Conservation (phyloP, 2,329 filamentous ascomycete genomes). For the Aureobasidium leucospermi region DNA sequence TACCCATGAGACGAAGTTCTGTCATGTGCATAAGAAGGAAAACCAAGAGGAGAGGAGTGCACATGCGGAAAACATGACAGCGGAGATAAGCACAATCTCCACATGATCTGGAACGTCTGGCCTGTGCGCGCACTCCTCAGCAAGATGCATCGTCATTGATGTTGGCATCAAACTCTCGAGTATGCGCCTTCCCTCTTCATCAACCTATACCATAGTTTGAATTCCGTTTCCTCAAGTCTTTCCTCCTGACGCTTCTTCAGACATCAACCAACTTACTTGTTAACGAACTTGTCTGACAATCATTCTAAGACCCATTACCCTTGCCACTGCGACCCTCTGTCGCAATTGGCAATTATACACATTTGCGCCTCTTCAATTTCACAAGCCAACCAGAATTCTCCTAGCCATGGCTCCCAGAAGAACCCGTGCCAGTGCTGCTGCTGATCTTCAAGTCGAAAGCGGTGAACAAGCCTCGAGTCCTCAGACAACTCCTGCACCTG, state of each 20-base stretch:
- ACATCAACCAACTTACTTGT: too few species aligned
- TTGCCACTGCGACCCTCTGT: conserved; percentile 9
- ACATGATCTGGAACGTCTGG: neutral
- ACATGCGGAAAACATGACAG: neutral
- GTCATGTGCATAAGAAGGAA: too few species aligned
- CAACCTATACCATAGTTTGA: neutral
- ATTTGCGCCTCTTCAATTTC: neutral
- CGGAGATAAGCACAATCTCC: neutral
- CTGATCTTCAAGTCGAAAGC: conserved; percentile 16
- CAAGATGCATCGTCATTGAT: conserved; percentile 7
- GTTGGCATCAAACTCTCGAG: neutral
- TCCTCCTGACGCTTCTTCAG: too few species aligned
- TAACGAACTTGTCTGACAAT: neutral
- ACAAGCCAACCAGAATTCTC: neutral
- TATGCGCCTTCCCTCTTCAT: neutral
- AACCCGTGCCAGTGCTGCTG: conserved; percentile 16
- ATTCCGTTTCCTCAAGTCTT: neutral
- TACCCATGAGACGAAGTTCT: too few species aligned
- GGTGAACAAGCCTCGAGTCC: conserved; percentile 37
- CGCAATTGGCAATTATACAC: neutral
- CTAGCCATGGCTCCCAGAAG: conserved; percentile 16
- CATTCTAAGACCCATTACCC: neutral
- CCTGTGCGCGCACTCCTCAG: neutral
- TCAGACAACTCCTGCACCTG: conserved; percentile 31
- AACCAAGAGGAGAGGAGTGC: neutral